phyloP scores from a whole-genome alignment of 2,329 filamentous ascomycete species.

The Capronia americana region DNA sequence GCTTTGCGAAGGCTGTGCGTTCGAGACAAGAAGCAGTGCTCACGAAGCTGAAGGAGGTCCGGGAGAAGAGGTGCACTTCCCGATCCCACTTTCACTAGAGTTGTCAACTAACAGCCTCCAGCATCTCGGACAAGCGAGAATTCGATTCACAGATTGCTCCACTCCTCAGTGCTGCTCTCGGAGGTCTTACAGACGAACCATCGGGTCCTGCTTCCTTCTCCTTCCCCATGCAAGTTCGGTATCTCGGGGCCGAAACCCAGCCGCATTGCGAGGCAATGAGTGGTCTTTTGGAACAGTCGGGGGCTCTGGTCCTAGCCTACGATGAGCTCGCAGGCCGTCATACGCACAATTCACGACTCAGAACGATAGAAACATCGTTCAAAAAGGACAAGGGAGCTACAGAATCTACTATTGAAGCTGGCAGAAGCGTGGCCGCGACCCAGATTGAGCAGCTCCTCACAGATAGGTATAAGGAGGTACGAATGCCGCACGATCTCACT shows the following conservation, averaged over 20 bases:
- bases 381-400: conserved; percentile 28
- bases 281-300: conserved; percentile 27
- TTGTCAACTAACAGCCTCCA: background rate
- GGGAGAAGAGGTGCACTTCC: conserved; percentile 21
- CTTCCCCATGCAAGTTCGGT: conserved; percentile 20
- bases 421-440: conserved; percentile 20
- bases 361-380: conserved; percentile 24
- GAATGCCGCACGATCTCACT: conserved; percentile 16
- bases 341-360: conserved; percentile 18
- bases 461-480: conserved; percentile 29
- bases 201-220: conserved; percentile 1
- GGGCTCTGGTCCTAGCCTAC: conserved; percentile 25
- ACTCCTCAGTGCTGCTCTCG: conserved; percentile 26
- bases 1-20: conserved; percentile 23
- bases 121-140: conserved; percentile 12
- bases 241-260: conserved; percentile 31
- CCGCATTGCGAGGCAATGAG: conserved; percentile 24
- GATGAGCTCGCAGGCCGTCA: conserved; percentile 23
- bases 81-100: background rate
- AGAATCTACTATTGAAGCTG: conserved; percentile 26
- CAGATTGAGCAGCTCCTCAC: conserved; percentile 29
- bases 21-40: conserved; percentile 15
- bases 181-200: conserved; percentile 11
- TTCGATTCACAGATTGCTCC: conserved; percentile 30
- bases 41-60: conserved; percentile 25